Evolutionary conservation across 176 grass and related monocot species (phyloP).

Genomic region (Hordeum marinum): DNA sequence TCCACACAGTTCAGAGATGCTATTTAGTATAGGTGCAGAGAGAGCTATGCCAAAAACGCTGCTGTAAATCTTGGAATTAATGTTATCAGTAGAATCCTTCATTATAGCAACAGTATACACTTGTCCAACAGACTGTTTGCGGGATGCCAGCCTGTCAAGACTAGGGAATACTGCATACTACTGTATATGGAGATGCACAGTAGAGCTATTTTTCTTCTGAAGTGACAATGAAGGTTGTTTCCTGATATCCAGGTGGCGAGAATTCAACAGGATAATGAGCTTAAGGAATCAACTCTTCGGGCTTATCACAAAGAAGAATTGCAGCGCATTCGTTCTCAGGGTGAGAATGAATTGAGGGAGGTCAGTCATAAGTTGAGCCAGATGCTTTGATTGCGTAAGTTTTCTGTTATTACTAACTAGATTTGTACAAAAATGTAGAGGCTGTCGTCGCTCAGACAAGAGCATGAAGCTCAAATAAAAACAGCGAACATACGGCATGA

Average conservation of each 20-base stretch:
- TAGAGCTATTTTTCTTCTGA: neutral
- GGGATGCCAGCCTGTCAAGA: neutral
- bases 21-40: neutral
- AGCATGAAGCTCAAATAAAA: slow-evolving; percentile 84
- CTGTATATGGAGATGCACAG: slow-evolving; percentile 5
- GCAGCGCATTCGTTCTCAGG: slow-evolving; percentile 59
- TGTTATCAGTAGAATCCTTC: neutral
- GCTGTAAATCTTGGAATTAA: neutral
- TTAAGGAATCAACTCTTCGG: slow-evolving; percentile 64
- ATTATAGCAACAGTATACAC: slow-evolving; percentile 2
- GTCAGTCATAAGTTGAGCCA: slow-evolving; percentile 40
- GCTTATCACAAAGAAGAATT: slow-evolving; percentile 83
- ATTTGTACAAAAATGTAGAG: slow-evolving; percentile 51
- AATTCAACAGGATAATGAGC: slow-evolving; percentile 70
- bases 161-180: neutral
- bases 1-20: neutral
- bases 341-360: slow-evolving; percentile 93
- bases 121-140: neutral
- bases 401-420: slow-evolving; percentile 25
- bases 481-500: slow-evolving; percentile 64
- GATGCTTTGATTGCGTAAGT: slow-evolving; percentile 1
- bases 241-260: slow-evolving; percentile 61
- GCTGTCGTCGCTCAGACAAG: slow-evolving; percentile 63
- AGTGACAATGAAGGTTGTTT: slow-evolving; percentile 27
- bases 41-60: neutral